These are phyloP conservation scores for Cyberlindnera amylophila DNA, from an alignment of 805 yeast species.

Conservation along the genomic window DNA sequence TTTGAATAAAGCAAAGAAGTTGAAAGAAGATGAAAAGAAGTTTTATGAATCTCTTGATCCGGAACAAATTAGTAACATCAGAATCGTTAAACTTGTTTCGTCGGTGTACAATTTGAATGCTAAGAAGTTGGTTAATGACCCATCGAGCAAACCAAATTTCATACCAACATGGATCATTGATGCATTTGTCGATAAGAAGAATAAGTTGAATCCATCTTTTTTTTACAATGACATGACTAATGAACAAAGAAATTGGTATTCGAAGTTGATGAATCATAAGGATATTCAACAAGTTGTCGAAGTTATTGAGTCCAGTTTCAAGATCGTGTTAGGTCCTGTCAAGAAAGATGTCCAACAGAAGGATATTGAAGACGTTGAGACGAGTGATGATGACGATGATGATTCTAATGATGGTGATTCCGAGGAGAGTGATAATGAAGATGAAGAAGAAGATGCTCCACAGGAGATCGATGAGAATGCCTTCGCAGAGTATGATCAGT, in stretches of 20 bases:
- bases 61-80: conserved; percentile 23
- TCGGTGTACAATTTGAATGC: conserved; percentile 15
- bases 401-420: conserved; percentile 22
- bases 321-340: conserved; percentile 31
- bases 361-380: conserved; percentile 9
- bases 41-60: conserved; percentile 25
- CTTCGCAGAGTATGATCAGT: conserved; percentile 33
- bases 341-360: conserved; percentile 12
- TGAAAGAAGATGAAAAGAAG: conserved; percentile 11
- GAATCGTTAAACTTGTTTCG: conserved; percentile 19
- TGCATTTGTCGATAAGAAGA: conserved; percentile 29
- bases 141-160: conserved; percentile 11
- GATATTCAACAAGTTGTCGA: conserved; percentile 45
- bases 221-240: conserved; percentile 36
- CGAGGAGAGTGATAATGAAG: conserved; percentile 20
- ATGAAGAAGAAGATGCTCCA: conserved; percentile 6
- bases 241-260: conserved; percentile 29
- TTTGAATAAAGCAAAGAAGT: conserved; percentile 11
- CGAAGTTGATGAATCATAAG: conserved; percentile 42
- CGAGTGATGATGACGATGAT: neutral
- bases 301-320: conserved; percentile 36
- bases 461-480: conserved; percentile 25
- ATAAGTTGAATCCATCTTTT: conserved; percentile 41
- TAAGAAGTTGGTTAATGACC: conserved; percentile 10
- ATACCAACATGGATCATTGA: conserved; percentile 25